Evolutionary conservation across 768 basidiomycete species (phyloP), one percentile per base, ranked within the genome.

Genomic region (Boletellus emodensis): DNA sequence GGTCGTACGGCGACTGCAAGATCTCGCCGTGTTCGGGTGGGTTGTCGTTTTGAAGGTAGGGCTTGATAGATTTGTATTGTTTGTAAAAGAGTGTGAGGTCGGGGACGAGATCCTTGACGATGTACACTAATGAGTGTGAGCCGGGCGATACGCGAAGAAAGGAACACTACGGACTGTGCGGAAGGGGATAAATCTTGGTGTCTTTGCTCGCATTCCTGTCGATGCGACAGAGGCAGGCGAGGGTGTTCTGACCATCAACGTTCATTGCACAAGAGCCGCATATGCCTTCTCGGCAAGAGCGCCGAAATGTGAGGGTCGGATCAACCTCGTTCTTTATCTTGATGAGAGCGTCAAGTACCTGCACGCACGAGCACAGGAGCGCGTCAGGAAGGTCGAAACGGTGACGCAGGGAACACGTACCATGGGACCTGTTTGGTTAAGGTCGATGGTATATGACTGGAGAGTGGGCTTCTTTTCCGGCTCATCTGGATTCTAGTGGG

Each of bases 261-360:
- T 99, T 99, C 94, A 99, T 96, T 46, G 95, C 94, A 67, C 95
- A 98, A 6, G 91, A 94, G 35, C 95, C 95, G 63, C 95, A 99
- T 61, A 99, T 98, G 49, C 95, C 93, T 74, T 94, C 92, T 49
- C 92, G 73, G 75, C 92, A 95, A 17, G 87, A 90, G 37, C 93
- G 81, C 38, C 96, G 84, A 79, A 99, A 98, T 6, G 95, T 97
- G 30, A 99, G 78, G 2, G 95, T 98, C 3, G 95, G 90, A 74
- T 98, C 96, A 24, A 95, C 65, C 70, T 98, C 95, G 71, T 96
- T 97, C 83, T 99, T 99, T 68, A 99, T 97, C 75, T 98, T 97
- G 74, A 97, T 96, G 60, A 94, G 83, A 2, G 90, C 92, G 61
- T 95, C 92, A 49, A 94, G 84, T 46, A 94, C 71, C 85, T 85